A percentile compares a stretch with the other conserved stretches of the same genome.
These are phyloP conservation scores for Pseudozyma sp. DNA, from an alignment of 1,284 basidiomycete genomes.

Conservation along the genomic window DNA sequence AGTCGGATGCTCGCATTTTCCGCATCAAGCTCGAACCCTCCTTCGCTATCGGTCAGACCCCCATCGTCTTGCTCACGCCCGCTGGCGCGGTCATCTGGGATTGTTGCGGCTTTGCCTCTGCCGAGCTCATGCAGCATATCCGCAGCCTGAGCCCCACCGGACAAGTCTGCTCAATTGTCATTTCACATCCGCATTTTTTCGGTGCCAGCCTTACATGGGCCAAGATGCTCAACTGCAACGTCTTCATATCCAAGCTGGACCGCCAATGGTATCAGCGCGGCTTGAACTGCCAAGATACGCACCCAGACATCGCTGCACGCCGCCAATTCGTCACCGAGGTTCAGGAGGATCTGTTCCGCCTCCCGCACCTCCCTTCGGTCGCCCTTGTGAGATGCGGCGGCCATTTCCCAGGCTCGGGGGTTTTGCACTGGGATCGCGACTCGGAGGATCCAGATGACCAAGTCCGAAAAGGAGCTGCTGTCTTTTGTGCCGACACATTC, in stretches of 20 bases:
- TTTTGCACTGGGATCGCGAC: conserved; percentile 35
- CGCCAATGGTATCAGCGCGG: conserved; percentile 40
- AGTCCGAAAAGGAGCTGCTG: conserved; percentile 11
- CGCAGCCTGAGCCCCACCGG: conserved; percentile 27
- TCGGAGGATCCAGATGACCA: neutral
- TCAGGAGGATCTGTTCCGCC: conserved; percentile 10
- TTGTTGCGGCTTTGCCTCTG: conserved; percentile 33
- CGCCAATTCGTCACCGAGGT: conserved; percentile 19
- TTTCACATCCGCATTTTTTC: conserved; percentile 45
- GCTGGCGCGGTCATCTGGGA: conserved; percentile 36
- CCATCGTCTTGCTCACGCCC: conserved; percentile 31
- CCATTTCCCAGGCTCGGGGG: conserved; percentile 29
- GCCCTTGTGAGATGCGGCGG: conserved; percentile 34
- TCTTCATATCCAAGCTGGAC: conserved; percentile 46
- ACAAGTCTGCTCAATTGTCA: conserved; percentile 31
- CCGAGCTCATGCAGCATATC: conserved; percentile 27
- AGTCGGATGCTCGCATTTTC: conserved; percentile 27
- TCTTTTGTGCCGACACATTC: conserved; percentile 40
- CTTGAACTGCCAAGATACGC: conserved; percentile 9
- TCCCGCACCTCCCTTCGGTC: conserved; percentile 22
- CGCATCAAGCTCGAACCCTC: conserved; percentile 38
- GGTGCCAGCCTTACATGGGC: conserved; percentile 33
- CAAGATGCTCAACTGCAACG: conserved; percentile 40
- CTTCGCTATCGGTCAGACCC: conserved; percentile 41
- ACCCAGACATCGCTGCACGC: conserved; percentile 30